Evolutionary conservation across 2,329 filamentous ascomycete genomes (phyloP).

Genomic region (Colletotrichum euphorbiae): DNA sequence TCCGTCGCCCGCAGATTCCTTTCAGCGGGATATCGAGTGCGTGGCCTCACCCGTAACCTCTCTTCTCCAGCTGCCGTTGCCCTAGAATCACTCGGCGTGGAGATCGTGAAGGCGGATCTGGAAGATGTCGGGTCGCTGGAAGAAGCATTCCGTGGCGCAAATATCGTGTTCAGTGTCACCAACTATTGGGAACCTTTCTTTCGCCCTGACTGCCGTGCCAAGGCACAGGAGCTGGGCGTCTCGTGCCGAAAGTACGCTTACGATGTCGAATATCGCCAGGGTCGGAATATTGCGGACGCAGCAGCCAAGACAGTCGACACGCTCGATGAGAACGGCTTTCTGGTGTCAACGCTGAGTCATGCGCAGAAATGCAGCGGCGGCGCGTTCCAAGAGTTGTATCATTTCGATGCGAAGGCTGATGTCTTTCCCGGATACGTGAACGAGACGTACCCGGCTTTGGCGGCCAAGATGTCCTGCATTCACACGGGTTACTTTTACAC

Average conservation of each 20-base stretch:
- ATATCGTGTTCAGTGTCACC: conserved; percentile 66
- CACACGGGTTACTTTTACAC: conserved; percentile 62
- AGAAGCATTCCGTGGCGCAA: conserved; percentile 57
- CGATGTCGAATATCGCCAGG: conserved; percentile 62
- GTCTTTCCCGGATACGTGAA: conserved; percentile 60
- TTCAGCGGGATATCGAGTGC: conserved; percentile 55
- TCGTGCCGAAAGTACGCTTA: conserved; percentile 58
- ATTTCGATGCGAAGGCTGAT: conserved; percentile 65
- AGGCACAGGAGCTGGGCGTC: conserved; percentile 53
- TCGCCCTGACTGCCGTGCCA: conserved; percentile 54
- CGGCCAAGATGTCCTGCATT: conserved; percentile 62
- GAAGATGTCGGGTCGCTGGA: conserved; percentile 54
- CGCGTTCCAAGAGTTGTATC: conserved; percentile 60
- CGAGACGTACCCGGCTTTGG: conserved; percentile 56
- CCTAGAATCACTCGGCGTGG: conserved; percentile 53
- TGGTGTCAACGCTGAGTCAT: conserved; percentile 64
- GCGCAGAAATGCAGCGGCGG: conserved; percentile 59
- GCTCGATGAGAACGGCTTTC: conserved; percentile 60
- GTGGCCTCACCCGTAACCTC: conserved; percentile 60
- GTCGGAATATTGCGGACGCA: conserved; percentile 66
- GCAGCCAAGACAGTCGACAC: conserved; percentile 55
- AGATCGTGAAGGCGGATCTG: conserved; percentile 54
- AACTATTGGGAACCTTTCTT: conserved; percentile 67
- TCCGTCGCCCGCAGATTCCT: conserved; percentile 62
- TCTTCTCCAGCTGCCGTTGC: conserved; percentile 53